phyloP scores from a whole-genome alignment of 345 rosid species.

The Turnera subulata region DNA sequence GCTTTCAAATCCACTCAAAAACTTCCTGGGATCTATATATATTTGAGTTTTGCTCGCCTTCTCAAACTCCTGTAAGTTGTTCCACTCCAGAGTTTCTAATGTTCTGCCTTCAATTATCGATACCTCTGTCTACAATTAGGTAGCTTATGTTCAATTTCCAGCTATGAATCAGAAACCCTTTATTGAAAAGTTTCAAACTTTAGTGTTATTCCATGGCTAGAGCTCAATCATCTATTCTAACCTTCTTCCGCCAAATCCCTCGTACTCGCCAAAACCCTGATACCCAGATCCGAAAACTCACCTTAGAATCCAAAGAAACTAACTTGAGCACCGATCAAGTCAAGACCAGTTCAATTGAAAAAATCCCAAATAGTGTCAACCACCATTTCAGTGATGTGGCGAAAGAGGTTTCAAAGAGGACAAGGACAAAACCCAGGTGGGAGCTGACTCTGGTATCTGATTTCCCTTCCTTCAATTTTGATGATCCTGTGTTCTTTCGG shows the following conservation, averaged over 20 bases:
- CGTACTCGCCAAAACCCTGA: constrained; percentile 22
- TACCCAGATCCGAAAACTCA: constrained; percentile 28
- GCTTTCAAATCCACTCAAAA: no score
- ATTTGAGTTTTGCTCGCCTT: no score
- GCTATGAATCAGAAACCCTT: neutral
- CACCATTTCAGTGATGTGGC: constrained; percentile 34
- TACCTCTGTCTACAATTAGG: no score
- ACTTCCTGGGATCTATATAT: no score
- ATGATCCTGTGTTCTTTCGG: constrained; percentile 44
- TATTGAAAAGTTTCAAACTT: neutral
- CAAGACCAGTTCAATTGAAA: constrained; percentile 5
- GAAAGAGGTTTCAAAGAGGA: constrained; percentile 40
- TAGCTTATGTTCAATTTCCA: no score
- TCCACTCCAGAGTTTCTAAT: no score
- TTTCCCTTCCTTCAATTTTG: constrained; percentile 49
- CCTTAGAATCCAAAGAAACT: constrained; percentile 21
- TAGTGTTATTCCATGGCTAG: constrained; percentile 30
- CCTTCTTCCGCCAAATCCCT: constrained; percentile 25
- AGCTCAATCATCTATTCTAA: constrained; percentile 24
- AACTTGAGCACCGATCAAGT: constrained; percentile 4
- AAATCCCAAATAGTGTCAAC: neutral
- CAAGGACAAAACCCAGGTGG: constrained; percentile 47
- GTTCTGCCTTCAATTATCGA: no score
- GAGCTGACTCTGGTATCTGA: constrained; percentile 46
- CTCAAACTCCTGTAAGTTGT: no score